These are phyloP conservation scores for Sporothrix dimorphospora DNA, from an alignment of 2,329 filamentous ascomycete species.

Conservation along the genomic window DNA sequence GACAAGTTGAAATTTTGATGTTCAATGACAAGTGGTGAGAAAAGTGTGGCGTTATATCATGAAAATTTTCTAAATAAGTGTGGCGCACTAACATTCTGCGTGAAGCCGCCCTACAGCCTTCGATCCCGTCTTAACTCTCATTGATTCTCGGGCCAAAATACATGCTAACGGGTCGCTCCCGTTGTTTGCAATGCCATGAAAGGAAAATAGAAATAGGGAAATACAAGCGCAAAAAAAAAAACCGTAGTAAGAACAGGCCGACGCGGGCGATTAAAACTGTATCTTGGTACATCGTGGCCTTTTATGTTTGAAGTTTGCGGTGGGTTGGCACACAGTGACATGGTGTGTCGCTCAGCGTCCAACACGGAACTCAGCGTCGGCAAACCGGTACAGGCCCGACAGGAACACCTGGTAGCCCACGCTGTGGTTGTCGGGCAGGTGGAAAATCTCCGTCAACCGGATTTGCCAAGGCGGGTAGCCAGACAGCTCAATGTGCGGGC, in stretches of 20 bases:
- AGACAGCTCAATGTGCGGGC: slow-evolving; percentile 78
- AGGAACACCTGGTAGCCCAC: slow-evolving; percentile 96
- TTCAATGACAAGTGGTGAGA: not conserved
- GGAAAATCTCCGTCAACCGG: slow-evolving; percentile 90
- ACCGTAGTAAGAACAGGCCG: not conserved
- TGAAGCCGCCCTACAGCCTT: not conserved
- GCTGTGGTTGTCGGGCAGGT: slow-evolving; percentile 72
- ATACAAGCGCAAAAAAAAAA: not conserved
- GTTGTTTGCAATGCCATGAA: not conserved
- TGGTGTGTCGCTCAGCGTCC: slow-evolving; percentile 55
- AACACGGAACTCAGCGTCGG: slow-evolving; percentile 85
- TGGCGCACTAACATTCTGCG: slow-evolving; percentile 25
- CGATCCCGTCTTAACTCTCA: not conserved
- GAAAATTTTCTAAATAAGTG: slow-evolving; percentile 25
- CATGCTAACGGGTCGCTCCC: slow-evolving; percentile 1
- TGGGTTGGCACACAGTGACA: no score
- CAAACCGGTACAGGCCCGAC: slow-evolving; percentile 79
- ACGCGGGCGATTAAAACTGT: not conserved
- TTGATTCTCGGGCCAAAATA: not conserved
- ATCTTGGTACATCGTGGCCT: not conserved
- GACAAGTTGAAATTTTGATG: not conserved
- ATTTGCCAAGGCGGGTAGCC: slow-evolving; percentile 98
- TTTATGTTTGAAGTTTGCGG: not conserved
- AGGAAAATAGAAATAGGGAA: not conserved
- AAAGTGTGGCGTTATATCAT: slow-evolving; percentile 30